Base-by-base conservation (phyloP, 805 yeast genomes). In the Clavispora asparagi region DNA sequence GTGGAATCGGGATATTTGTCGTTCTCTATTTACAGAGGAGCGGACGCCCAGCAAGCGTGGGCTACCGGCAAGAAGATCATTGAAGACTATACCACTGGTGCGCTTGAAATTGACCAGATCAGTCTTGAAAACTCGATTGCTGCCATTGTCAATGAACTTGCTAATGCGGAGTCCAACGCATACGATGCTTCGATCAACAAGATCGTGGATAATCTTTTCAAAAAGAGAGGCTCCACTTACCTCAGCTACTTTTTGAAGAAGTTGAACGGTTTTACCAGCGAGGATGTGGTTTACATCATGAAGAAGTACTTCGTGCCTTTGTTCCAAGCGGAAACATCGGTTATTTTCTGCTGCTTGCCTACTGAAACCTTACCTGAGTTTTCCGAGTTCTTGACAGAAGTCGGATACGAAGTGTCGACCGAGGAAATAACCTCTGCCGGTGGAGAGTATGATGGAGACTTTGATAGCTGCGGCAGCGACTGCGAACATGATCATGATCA, bases 21-120 rank as follows among this genome's bases (percentile, higher is more conserved):
- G 5, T 87, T 83, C 57, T 75, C 73, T 40, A 76, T 92, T 16
- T 87, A 87, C 57, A 77, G 97, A 51, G 96, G 95, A 12, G 79
- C 96, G 1, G 97, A 94, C 63, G 81, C 87, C 1, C 71, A 78
- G 44, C 79, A 81, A 51, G 84, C 85, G 7, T 78, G 78, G 67
- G 62, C 66, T 26, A 84, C 79, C 25, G 90, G 88, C 4, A 79
- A 79, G 52, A 66, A 76, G 32, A 83, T 89, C 43, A 84, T 90
- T 8, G 66, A 70, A 2, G 83, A 78, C 33, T 79, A 74, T 56
- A 84, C 83, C 1, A 55, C 60, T 41, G 95, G 90, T 2, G 63
- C 54, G 4, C 54, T 64, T 1, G 60, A 65, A 27, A 74, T 92
- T 55, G 94, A 87, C 44, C 65, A 68, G 9, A 71, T 77, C 40